Conservation (phyloP, 1,284 basidiomycete genomes). For the Cutaneotrichosporon spelunceum region DNA sequence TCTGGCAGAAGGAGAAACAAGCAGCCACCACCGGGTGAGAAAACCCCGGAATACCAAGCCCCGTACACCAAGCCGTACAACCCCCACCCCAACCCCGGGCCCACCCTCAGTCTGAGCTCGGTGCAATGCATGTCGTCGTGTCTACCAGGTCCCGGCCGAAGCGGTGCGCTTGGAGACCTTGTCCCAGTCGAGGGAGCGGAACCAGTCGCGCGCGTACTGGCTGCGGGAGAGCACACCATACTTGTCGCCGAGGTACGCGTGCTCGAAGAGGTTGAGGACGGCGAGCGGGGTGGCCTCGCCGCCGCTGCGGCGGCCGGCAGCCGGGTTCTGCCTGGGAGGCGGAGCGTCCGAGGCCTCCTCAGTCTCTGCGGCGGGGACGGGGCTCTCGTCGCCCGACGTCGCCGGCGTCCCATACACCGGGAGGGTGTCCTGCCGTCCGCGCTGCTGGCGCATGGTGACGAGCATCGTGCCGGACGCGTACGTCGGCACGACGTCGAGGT, state of each 20-base stretch:
- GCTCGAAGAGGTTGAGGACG: constrained; percentile 83
- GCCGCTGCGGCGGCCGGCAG: background rate
- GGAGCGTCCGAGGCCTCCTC: background rate
- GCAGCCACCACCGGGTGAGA: too few relatives aligned
- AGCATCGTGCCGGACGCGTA: constrained; percentile 88
- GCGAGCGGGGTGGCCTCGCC: constrained; percentile 53
- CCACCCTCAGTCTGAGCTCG: too few relatives aligned
- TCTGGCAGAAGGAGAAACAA: too few relatives aligned
- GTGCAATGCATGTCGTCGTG: constrained; percentile 22
- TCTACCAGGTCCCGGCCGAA: constrained; percentile 16
- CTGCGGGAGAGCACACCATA: constrained; percentile 95
- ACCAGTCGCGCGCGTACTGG: constrained; percentile 83
- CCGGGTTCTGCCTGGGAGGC: constrained; percentile 6
- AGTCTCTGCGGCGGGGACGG: constrained; percentile 2
- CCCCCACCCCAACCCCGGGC: too few relatives aligned
- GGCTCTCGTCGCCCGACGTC: constrained; percentile 8
- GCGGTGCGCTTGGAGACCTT: constrained; percentile 54
- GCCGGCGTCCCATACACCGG: constrained; percentile 35
- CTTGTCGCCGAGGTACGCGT: constrained; percentile 81
- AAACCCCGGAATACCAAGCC: too few relatives aligned
- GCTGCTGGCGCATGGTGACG: constrained; percentile 55
- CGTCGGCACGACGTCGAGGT: constrained; percentile 56
- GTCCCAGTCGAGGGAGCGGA: constrained; percentile 82
- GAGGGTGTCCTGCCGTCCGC: constrained; percentile 36
- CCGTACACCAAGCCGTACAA: too few relatives aligned